phyloP scores from a whole-genome alignment of 768 basidiomycete species.

The Candolleomyces efflorescens region DNA sequence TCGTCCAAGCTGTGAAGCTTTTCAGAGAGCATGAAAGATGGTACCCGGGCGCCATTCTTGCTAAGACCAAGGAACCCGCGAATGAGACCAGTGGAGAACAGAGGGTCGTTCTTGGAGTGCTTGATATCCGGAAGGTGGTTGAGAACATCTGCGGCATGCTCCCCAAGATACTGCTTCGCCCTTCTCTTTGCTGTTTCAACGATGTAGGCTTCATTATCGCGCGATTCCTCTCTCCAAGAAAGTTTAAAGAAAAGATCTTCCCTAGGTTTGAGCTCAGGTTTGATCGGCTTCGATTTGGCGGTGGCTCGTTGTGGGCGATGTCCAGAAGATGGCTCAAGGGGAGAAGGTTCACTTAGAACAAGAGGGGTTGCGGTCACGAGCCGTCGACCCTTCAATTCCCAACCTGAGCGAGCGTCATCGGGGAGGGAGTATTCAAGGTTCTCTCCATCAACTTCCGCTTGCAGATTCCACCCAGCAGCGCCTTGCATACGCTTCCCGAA shows the following conservation, averaged over 20 bases:
- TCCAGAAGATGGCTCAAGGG: not conserved
- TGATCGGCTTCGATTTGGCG: too few species aligned
- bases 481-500: conserved; percentile 1
- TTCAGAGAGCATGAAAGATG: not conserved
- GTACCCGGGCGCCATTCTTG: not conserved
- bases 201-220: not conserved
- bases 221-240: conserved; percentile 8
- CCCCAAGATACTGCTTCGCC: not conserved
- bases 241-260: conserved; percentile 6
- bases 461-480: not conserved
- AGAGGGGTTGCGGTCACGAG: not conserved
- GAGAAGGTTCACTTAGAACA: not conserved
- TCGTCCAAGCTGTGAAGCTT: not conserved
- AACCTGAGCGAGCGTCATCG: not conserved
- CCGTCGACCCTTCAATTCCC: not conserved
- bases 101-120: not conserved
- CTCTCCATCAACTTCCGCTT: not conserved
- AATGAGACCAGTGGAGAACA: conserved; percentile 1
- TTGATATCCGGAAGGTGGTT: conserved; percentile 5
- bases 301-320: too few species aligned
- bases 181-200: conserved; percentile 2
- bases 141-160: not conserved
- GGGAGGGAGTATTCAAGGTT: not conserved
- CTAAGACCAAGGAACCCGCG: conserved; percentile 2
- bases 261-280: too few species aligned